Evolutionary conservation across 495 filamentous ascomycete species (phyloP).

Genomic region (Talaromyces ruber): DNA sequence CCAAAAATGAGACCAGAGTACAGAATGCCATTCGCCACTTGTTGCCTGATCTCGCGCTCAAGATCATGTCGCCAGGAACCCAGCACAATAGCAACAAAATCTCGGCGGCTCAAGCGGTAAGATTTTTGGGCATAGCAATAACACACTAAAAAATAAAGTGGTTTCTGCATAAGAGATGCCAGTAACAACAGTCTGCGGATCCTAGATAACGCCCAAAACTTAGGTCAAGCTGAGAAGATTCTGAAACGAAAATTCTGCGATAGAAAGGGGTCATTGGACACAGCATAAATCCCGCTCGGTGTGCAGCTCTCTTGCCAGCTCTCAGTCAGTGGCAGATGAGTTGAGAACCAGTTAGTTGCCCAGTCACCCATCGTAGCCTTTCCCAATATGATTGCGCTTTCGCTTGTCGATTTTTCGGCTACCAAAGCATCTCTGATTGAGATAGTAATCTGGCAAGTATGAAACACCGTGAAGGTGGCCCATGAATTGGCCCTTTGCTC

Average conservation of each 20-base stretch:
- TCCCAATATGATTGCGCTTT: too few species aligned
- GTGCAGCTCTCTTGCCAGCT: too few species aligned
- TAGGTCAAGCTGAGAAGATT: neutral
- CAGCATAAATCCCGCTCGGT: neutral
- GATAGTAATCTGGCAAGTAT: too few species aligned
- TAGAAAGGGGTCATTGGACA: neutral
- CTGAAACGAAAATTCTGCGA: neutral
- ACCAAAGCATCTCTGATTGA: too few species aligned
- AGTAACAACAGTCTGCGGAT: too few species aligned
- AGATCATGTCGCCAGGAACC: neutral
- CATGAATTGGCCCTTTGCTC: too few species aligned
- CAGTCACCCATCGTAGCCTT: too few species aligned
- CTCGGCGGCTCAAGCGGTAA: neutral
- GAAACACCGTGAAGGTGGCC: too few species aligned
- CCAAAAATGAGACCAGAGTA: neutral
- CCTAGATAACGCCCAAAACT: too few species aligned
- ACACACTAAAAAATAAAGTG: neutral
- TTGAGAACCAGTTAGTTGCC: too few species aligned
- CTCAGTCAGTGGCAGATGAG: too few species aligned
- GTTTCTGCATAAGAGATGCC: neutral
- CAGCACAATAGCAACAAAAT: neutral
- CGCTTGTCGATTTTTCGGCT: too few species aligned
- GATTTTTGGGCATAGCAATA: neutral
- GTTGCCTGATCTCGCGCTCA: neutral
- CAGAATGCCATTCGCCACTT: neutral